Base-by-base conservation (phyloP, 176 grass and related monocot species). In the Rhynchospora pubera region DNA sequence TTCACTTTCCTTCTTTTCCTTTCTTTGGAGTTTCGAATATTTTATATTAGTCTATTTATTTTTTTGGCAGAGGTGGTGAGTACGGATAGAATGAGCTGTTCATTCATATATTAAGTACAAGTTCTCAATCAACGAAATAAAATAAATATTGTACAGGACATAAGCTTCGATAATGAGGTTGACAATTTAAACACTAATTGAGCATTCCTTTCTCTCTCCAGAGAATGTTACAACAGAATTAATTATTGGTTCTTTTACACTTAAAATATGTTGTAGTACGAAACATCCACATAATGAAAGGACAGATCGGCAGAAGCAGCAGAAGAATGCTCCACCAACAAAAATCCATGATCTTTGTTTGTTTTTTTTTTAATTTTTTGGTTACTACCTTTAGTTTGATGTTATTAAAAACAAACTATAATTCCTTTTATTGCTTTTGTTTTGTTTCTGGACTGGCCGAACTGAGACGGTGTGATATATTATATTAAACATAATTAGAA, bases 321-420 rank as follows among this genome's bases (percentile, higher is more conserved):
- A 77, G 30, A 77, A 56, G 12, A 77, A 77, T 77, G 72, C 24
- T 7, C 70, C 70, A 56, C 50, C 72, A 77, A 77, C 72, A 34
- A 77, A 77, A 77, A n/a, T 18, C 0, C 72, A 77, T 77, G 72
- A 56, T n/a, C 72, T 77, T 30, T 55, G 6, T 56, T 39, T 39
- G 34, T 39, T 39, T 39, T 1, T 39, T 39, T 39, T 39, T 13
- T 46, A 15, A 16, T 52, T 18, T 18, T 5, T 77, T 75, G 5
- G 71, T 74, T 48, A 52, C 19, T 16, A 74, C 52, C 4, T 74
- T 76, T 26, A 52, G 11, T 53, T 30, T 76, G 12, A 76, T 76
- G 12, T 30, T 46, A 75, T 44, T 70, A 14, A 26, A 68, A 44
- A 68, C 28, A 68, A 68, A 68, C 43, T 19, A 44, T 10, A 68